phyloP scores from a whole-genome alignment of 305 asterid genomes.

The Coffea humblotiana region DNA sequence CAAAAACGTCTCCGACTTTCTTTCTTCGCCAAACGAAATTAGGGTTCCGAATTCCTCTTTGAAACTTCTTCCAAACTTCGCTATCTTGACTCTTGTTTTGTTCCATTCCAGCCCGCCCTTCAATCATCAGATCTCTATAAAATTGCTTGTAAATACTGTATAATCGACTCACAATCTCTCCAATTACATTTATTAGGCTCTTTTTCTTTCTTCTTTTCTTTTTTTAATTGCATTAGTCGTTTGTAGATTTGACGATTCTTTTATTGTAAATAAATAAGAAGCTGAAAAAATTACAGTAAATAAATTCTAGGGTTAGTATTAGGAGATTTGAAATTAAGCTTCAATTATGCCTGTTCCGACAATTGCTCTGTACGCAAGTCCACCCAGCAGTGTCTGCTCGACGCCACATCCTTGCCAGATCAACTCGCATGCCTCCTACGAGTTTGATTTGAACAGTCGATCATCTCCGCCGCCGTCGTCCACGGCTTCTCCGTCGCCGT shows the following conservation, averaged over 20 bases:
- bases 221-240: not conserved
- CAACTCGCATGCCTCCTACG: conserved; percentile 66
- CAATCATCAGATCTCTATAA: conserved; percentile 4
- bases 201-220: not conserved
- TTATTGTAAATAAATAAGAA: not conserved
- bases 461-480: conserved; percentile 51
- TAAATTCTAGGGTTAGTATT: not conserved
- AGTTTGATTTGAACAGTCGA: conserved; percentile 62
- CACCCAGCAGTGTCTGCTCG: conserved; percentile 76
- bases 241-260: conserved; percentile 13
- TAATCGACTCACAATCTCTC: not conserved
- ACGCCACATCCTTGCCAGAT: conserved; percentile 66
- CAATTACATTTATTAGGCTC: not conserved
- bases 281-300: not conserved
- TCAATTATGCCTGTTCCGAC: conserved; percentile 51
- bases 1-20: not conserved
- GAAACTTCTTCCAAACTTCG: not conserved
- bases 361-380: conserved; percentile 77
- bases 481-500: conserved; percentile 56
- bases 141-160: conserved; percentile 9
- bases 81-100: conserved; percentile 15
- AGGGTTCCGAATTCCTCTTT: not conserved
- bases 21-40: not conserved
- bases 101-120: not conserved
- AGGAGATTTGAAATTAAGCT: conserved; percentile 2